Evolutionary conservation across 352 stramenopile species (phyloP), one percentile per base, ranked within the genome.

Genomic region (Globisporangium middletonii): DNA sequence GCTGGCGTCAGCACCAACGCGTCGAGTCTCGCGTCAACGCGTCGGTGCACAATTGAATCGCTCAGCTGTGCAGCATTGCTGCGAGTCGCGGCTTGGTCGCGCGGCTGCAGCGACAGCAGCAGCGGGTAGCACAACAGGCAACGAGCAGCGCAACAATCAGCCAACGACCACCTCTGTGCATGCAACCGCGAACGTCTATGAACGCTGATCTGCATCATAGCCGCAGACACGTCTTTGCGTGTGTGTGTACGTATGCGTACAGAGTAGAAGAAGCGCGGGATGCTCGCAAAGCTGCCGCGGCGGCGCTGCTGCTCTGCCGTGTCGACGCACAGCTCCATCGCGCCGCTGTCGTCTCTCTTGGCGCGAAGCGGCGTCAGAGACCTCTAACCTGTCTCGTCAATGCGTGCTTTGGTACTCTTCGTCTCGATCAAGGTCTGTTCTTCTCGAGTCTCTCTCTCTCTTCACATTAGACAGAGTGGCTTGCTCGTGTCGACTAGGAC

Each of bases 251-350:
- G 15, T 7, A 13, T 3, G 30, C 62, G 57, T 54, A 75, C 71
- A 13, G 69, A 63, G 41, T 67, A 80, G 47, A 82, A 86, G 62
- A 86, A 83, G 4, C 67, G 67, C 33, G 76, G 73, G 56, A 86
- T 72, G 47, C 52, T 69, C 16, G 38, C 37, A 15, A 49, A 55
- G 57, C 41, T 55, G 6, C 52, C 45, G 2, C 13, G 49, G 3
- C 23, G 30, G 16, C 18, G 19, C n/a, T 9, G 19, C n/a, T 9
- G 44, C 28, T 13, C 11, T 16, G 38, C 19, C 3, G 52, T 57
- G 38, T 56, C 57, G 47, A 57, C 38, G 41, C 30, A 49, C 15
- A 62, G 57, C 45, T 53, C 45, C 54, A 60, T 57, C n/a, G 16
- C 30, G 48, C 7, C 48, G 46, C 44, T 35, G 3, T 9, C 7